Base-by-base conservation (phyloP, 2,329 filamentous ascomycete genomes). In the Aspergillus pseudotamarii region DNA sequence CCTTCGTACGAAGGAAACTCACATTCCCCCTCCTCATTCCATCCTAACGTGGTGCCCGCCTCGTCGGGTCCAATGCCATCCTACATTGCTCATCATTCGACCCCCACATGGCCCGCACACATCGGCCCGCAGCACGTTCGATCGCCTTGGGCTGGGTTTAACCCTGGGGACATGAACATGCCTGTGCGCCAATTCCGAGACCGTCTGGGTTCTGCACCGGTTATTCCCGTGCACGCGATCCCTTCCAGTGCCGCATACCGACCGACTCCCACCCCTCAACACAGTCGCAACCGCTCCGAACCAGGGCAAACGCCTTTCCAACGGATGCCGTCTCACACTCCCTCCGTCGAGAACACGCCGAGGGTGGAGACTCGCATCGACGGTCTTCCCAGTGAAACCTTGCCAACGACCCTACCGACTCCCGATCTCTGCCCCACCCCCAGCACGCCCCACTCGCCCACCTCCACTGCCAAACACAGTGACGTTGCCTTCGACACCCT, bases 341-440 rank as follows among this genome's bases (percentile, higher is more conserved):
- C 71, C 1, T 64, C 64, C 50, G 6, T 26, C 32, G 51, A 55
- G 8, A 32, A 55, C 30, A 55, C 51, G 6, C 51, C 51, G 19
- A 32, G 19, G 28, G 48, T 32, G 48, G 28, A 32, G 26, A 11
- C 46, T 11, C 51, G 30, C 19, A 57, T 71, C 45, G 69, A 71
- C 61, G 48, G 68, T 16, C 48, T 73, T 6, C 70, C 72, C 3
- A 68, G 70, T 2, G 74, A 73, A 60, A 70, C 73, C 16, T 65
- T 74, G 30, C 72, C 74, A 6, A 76, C 73, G 1, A 71, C 73
- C 12, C 65, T 74, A 21, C 72, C 74, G 14, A 76, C 73, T 1
- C 72, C 74, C 2, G 73, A 76, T n/a, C 71, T 74, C 50, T 76
- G 73, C 51, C 72, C 72, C 1, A 74, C 73, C 0, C 74, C 74